Evolutionary conservation across 768 basidiomycete genomes (phyloP), one percentile per base, ranked within the genome.

Genomic region (Podaxis pistillaris): DNA sequence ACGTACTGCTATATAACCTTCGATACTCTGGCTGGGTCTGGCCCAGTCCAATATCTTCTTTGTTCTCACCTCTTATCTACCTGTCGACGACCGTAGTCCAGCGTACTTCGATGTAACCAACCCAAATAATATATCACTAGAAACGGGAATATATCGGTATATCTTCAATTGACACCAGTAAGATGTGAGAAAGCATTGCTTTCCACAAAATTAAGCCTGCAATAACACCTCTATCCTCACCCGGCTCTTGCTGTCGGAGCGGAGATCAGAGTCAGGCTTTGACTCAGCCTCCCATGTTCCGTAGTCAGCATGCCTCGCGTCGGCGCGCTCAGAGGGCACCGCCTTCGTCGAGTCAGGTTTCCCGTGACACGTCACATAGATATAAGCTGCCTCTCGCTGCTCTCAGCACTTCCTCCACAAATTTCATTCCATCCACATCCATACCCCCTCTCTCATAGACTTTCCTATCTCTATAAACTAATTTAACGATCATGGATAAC

Each of bases 401-500:
- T 62, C 60, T 28, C 33, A 17, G 30, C 55, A 3, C 28, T 28
- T 12, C 37, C 22, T 58, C 64, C 67, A 58, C 59, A 58, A 51
- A 37, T 55, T 58, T 64, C 58, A 63, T 63, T 44, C 28, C 64
- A 58, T 60, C 59, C 63, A 67, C 64, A 65, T 63, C 59, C 67
- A 58, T 64, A 60, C 65, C 17, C 62, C 22, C 52, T 58, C 62
- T 58, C 13, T 41, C 59, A 40, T 37, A 58, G 30, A 64, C 53
- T 62, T 67, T 44, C n/a, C 24, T 49, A 47, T 37, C 41, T 22
- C 12, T 51, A 49, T 47, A 58, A 30, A 47, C 8, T 22, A 60
- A 40, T 15, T 58, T 22, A 36, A 49, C 38, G 36, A 82, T 71
- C 65, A 86, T 80, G 79, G 78, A 75, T 69, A 80, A 80, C 73